A percentile compares a stretch with the other conserved stretches of the same genome.
These are phyloP conservation scores for Bodo saltans DNA, from an alignment of 78 protist species.

Conservation along the genomic window DNA sequence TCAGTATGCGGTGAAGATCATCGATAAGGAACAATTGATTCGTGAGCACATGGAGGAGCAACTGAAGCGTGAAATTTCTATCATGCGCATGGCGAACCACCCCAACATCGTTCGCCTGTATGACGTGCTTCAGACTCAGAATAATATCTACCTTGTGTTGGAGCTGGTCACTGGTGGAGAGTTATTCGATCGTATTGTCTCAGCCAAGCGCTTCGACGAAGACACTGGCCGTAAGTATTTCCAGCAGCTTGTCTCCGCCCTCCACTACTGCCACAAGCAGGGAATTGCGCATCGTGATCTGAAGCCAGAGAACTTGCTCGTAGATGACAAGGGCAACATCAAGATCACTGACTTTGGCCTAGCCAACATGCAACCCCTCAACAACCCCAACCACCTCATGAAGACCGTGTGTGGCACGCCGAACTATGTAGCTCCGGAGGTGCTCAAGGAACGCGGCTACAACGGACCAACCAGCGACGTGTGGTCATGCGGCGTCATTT, in stretches of 20 bases:
- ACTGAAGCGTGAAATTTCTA: constrained; percentile 24
- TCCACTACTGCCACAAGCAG: constrained; percentile 33
- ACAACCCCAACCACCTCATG: background rate
- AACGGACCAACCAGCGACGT: constrained; percentile 57
- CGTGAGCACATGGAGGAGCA: constrained; percentile 30
- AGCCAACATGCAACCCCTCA: constrained; percentile 1
- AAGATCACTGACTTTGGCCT: constrained; percentile 69
- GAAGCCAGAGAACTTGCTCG: constrained; percentile 66
- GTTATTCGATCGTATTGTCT: constrained; percentile 37
- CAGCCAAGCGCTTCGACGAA: constrained; percentile 20
- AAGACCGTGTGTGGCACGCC: constrained; percentile 36
- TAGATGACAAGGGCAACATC: constrained; percentile 37
- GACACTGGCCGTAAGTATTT: constrained; percentile 11
- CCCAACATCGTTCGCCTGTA: constrained; percentile 22
- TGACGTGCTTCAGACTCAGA: constrained; percentile 27
- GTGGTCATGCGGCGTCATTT: constrained; percentile 68
- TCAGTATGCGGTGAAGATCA: constrained; percentile 21
- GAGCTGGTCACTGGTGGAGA: constrained; percentile 50
- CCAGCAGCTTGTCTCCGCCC: constrained; percentile 13
- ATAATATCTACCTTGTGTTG: constrained; percentile 32
- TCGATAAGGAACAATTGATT: background rate
- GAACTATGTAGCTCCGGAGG: constrained; percentile 41
- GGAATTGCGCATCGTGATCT: constrained; percentile 48
- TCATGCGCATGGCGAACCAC: constrained; percentile 27
- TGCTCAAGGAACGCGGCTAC: constrained; percentile 38